Conservation (phyloP, 2,329 filamentous ascomycete genomes). For the Volutella citrinella region DNA sequence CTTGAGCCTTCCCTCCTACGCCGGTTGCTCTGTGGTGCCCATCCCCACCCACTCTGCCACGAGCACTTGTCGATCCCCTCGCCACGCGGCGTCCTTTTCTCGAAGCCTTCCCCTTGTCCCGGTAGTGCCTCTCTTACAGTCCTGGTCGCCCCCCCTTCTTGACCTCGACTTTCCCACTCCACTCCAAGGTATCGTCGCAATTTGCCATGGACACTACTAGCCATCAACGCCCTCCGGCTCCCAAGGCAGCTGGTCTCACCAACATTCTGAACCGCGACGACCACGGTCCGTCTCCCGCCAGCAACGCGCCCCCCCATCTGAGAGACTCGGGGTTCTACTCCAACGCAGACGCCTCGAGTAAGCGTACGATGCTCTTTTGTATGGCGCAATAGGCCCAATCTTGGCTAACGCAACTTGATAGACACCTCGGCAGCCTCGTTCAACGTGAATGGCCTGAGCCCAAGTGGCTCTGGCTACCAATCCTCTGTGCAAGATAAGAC, state of each 20-base stretch:
- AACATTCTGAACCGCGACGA: slow-evolving; percentile 39
- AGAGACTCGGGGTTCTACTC: slow-evolving; percentile 44
- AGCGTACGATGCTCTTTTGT: slow-evolving; percentile 35
- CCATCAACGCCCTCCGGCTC: slow-evolving; percentile 24
- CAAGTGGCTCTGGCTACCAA: slow-evolving; percentile 46
- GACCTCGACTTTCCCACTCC: slow-evolving; percentile 2
- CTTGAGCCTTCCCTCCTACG: slow-evolving; percentile 9
- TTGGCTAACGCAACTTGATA: slow-evolving; percentile 17
- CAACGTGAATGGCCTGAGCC: slow-evolving; percentile 37
- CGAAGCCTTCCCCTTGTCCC: slow-evolving; percentile 9
- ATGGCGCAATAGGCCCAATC: no score
- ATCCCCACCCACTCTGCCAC: slow-evolving; percentile 5
- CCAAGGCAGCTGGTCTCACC: slow-evolving; percentile 35
- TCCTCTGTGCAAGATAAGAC: slow-evolving; percentile 57
- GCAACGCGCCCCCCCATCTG: slow-evolving; percentile 30
- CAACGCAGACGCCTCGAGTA: slow-evolving; percentile 41
- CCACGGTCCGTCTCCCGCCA: slow-evolving; percentile 20
- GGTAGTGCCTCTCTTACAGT: slow-evolving; percentile 10
- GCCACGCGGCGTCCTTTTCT: slow-evolving; percentile 2
- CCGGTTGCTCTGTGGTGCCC: slow-evolving; percentile 3
- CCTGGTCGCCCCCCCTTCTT: slow-evolving; percentile 5
- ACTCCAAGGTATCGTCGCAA: slow-evolving; percentile 12
- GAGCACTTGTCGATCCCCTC: not conserved
- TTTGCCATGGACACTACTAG: slow-evolving; percentile 26
- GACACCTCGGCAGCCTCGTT: slow-evolving; percentile 40